Percentiles rank a stretch among this genome's conserved stretches.
Conservation (phyloP, 2,329 filamentous ascomycete species). For the Ophioceras dolichostomum region DNA sequence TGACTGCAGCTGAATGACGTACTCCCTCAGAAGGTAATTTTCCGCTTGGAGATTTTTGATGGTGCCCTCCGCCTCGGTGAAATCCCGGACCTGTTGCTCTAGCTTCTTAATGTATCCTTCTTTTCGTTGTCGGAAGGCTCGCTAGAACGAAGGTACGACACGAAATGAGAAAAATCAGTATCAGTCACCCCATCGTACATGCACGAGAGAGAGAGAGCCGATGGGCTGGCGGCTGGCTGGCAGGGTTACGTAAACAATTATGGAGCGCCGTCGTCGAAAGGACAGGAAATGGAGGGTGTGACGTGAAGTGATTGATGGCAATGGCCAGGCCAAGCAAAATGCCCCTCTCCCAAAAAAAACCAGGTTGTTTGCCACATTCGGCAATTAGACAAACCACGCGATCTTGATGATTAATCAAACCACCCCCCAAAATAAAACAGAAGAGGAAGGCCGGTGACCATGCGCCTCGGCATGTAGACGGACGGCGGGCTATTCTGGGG, state of each 20-base stretch:
- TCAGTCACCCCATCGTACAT: neutral
- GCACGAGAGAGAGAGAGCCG: too few species aligned
- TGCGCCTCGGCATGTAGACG: too few species aligned
- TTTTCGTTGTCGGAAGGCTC: slow-evolving; percentile 94
- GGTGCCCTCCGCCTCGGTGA: slow-evolving; percentile 59
- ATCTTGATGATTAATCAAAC: too few species aligned
- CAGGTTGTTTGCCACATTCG: neutral
- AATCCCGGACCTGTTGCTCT: slow-evolving; percentile 83
- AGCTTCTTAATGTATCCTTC: slow-evolving; percentile 97
- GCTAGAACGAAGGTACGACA: too few species aligned
- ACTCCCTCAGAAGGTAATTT: slow-evolving; percentile 84
- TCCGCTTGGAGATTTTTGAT: slow-evolving; percentile 76
- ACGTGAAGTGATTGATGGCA: neutral
- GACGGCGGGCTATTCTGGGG: too few species aligned
- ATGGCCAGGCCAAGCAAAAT: neutral
- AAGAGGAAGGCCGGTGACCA: too few species aligned
- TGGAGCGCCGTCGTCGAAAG: neutral
- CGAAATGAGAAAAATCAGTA: neutral
- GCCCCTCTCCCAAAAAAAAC: neutral
- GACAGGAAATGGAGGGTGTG: too few species aligned
- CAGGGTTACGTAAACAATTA: neutral
- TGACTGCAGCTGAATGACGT: slow-evolving; percentile 82
- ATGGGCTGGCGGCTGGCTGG: too few species aligned
- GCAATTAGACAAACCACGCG: neutral
- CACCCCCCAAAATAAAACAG: too few species aligned